phyloP scores from a whole-genome alignment of 2,329 filamentous ascomycete species.

The Paracorniculantispora psalliotae region DNA sequence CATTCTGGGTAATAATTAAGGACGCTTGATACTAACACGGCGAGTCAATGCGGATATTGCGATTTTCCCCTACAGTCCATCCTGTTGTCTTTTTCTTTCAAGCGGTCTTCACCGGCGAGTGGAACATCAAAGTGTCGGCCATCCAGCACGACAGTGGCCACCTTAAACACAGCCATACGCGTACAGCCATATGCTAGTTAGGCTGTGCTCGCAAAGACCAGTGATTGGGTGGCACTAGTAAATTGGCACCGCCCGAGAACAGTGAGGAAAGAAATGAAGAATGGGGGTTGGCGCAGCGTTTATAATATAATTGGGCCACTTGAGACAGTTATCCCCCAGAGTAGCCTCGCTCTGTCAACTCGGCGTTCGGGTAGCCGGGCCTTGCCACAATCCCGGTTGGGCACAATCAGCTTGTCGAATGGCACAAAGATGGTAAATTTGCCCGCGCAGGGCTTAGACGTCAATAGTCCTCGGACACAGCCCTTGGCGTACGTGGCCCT shows the following conservation, averaged over 20 bases:
- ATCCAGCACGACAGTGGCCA: no score
- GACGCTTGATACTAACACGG: no score
- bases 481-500: slow-evolving; percentile 3
- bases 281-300: background rate
- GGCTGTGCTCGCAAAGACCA: background rate
- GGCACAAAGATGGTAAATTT: background rate
- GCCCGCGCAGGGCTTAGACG: background rate
- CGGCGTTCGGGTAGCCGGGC: slow-evolving; percentile 6
- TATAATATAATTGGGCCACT: background rate
- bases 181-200: background rate
- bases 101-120: no score
- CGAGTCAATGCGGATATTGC: no score
- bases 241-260: background rate
- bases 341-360: background rate
- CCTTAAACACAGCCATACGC: background rate
- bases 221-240: background rate
- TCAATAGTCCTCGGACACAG: background rate
- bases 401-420: background rate
- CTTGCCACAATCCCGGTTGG: slow-evolving; percentile 3
- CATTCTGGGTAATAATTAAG: no score
- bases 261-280: slow-evolving; percentile 3
- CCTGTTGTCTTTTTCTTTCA: no score
- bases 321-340: background rate
- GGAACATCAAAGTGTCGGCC: no score
- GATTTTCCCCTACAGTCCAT: no score